A percentile compares a stretch with the other conserved stretches of the same genome.
These are phyloP conservation scores for Kregervanrija fluxuum DNA, from an alignment of 805 yeast genomes.

Conservation along the genomic window DNA sequence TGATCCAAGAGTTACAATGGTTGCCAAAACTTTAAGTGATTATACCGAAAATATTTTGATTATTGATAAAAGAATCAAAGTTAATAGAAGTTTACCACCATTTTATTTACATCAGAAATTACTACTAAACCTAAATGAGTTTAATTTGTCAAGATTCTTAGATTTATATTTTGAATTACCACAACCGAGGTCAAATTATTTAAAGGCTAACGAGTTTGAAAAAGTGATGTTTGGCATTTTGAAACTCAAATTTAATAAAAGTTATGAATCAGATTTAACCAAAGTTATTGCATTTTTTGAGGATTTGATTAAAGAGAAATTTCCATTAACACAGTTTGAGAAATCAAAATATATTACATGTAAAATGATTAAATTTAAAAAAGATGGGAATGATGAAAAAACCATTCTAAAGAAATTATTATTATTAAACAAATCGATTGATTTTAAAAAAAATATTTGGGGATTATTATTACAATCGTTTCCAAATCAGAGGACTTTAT, in stretches of 20 bases:
- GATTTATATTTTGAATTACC: constrained; percentile 17
- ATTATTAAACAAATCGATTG: too few species aligned
- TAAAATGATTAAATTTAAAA: too few species aligned
- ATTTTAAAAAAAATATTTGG: too few species aligned
- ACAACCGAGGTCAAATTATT: constrained; percentile 9
- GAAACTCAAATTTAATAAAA: constrained; percentile 6
- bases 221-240: constrained; percentile 8
- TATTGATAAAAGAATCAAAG: constrained; percentile 8
- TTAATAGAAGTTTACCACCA: constrained; percentile 7
- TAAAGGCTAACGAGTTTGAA: constrained; percentile 15
- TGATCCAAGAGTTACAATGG: not conserved
- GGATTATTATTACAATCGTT: too few species aligned
- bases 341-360: constrained; percentile 8
- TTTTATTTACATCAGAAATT: constrained; percentile 16
- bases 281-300: constrained; percentile 9
- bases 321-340: constrained; percentile 13
- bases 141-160: constrained; percentile 4
- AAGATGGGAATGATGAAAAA: too few species aligned
- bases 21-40: constrained; percentile 1
- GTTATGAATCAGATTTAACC: constrained; percentile 4
- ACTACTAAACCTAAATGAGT: constrained; percentile 4
- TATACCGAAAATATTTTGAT: constrained; percentile 5
- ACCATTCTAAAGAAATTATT: too few species aligned
- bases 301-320: constrained; percentile 7
- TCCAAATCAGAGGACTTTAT: too few species aligned